phyloP scores from a whole-genome alignment of 2,329 filamentous ascomycete genomes.

The Aspergillus arachidicola region DNA sequence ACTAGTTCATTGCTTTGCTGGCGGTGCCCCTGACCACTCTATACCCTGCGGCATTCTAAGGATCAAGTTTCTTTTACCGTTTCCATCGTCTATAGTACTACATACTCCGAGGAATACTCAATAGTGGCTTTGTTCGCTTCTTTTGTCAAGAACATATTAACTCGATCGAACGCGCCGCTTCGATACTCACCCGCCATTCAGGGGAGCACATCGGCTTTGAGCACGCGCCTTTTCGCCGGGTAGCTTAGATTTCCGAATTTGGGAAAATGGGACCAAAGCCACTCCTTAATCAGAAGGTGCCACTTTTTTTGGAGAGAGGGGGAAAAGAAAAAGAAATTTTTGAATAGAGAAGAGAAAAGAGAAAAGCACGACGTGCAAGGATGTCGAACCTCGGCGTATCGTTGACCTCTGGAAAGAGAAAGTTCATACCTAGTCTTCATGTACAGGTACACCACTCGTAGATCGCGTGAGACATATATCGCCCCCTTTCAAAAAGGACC shows the following conservation, averaged over 20 bases:
- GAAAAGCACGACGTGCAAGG: neutral
- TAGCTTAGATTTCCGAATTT: neutral
- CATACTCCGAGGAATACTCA: conserved; percentile 2
- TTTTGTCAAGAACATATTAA: neutral
- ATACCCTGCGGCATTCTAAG: neutral
- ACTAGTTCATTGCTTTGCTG: conserved; percentile 4
- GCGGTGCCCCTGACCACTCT: conserved; percentile 12
- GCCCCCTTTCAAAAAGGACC: neutral
- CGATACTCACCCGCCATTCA: neutral
- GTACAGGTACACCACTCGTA: neutral
- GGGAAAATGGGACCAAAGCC: neutral
- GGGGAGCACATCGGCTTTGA: neutral
- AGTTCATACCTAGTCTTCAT: too few species aligned
- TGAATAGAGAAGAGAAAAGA: neutral
- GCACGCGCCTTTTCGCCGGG: neutral
- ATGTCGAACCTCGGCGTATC: neutral
- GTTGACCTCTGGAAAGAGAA: too few species aligned
- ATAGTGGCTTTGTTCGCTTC: conserved; percentile 1
- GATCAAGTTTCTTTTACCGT: neutral
- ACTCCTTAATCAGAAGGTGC: neutral
- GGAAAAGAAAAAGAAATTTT: too few species aligned
- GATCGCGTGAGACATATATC: neutral
- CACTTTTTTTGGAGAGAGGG: neutral
- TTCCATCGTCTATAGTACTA: conserved; percentile 1
- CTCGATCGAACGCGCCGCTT: neutral